phyloP scores from a whole-genome alignment of 441 rosid species.

The Gossypium davidsonii region DNA sequence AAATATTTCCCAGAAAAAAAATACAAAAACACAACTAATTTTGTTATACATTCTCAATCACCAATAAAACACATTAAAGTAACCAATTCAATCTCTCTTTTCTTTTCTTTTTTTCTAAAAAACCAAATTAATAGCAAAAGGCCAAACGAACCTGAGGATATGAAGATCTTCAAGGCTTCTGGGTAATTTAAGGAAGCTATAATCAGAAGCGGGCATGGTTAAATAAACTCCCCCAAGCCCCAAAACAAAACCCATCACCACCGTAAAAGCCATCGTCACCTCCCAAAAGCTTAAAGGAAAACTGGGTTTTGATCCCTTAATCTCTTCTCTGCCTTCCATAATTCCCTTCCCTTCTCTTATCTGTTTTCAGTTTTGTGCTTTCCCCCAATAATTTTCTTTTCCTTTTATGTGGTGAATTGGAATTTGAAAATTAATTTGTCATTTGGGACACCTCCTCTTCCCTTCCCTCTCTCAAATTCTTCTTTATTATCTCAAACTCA shows the following conservation, averaged over 20 bases:
- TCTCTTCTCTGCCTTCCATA: slow-evolving; percentile 17
- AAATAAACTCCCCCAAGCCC: slow-evolving; percentile 38
- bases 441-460: no score
- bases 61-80: neutral
- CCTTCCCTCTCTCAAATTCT: no score
- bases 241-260: slow-evolving; percentile 25
- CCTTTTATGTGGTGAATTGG: no score
- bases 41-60: neutral
- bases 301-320: slow-evolving; percentile 17
- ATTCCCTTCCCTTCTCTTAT: slow-evolving; percentile 2
- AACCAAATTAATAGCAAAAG: neutral
- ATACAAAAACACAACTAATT: neutral
- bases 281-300: slow-evolving; percentile 59
- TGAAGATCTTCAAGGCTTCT: slow-evolving; percentile 78
- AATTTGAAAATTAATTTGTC: no score
- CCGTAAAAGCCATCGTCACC: slow-evolving; percentile 44
- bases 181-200: slow-evolving; percentile 83
- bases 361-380: no score
- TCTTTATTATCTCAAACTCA: no score
- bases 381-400: no score
- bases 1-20: neutral
- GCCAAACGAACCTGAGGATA: slow-evolving; percentile 55
- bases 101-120: neutral
- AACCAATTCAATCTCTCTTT: neutral
- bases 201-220: slow-evolving; percentile 84